A percentile compares a stretch with the other conserved stretches of the same genome.
These are phyloP conservation scores for Gillenia trifoliata DNA, from an alignment of 306 rosid species.

Conservation along the genomic window DNA sequence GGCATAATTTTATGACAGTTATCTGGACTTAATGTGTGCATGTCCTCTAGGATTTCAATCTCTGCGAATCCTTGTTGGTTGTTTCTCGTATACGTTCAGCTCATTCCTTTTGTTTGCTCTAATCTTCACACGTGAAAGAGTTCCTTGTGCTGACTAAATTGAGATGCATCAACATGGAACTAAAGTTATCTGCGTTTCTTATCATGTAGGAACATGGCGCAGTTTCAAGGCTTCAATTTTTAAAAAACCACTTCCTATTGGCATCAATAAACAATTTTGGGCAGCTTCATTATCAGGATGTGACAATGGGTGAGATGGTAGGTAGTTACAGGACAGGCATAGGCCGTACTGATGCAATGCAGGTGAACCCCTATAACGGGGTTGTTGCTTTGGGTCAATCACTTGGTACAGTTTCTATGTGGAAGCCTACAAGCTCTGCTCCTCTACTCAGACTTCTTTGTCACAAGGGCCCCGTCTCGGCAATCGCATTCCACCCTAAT, in stretches of 20 bases:
- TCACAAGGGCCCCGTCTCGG: constrained; percentile 72
- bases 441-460: constrained; percentile 76
- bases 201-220: too few relatives aligned
- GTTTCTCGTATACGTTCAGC: neutral
- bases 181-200: too few relatives aligned
- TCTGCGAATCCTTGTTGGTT: neutral
- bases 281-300: constrained; percentile 74
- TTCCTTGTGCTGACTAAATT: too few relatives aligned
- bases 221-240: too few relatives aligned
- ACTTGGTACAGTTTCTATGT: constrained; percentile 74
- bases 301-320: constrained; percentile 57
- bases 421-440: constrained; percentile 81
- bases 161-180: too few relatives aligned
- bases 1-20: neutral
- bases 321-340: constrained; percentile 59
- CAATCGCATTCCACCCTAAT: constrained; percentile 76
- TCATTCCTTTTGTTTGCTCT: neutral
- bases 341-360: constrained; percentile 81
- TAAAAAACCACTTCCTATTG: too few relatives aligned
- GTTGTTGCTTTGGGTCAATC: constrained; percentile 88
- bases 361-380: constrained; percentile 62
- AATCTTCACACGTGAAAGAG: too few relatives aligned
- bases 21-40: neutral
- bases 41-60: neutral
- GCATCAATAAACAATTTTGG: too few relatives aligned